Evolutionary conservation across 1,139 yeast species (phyloP), one percentile per base, ranked within the genome.

Genomic region (Candida buenavistaensis): DNA sequence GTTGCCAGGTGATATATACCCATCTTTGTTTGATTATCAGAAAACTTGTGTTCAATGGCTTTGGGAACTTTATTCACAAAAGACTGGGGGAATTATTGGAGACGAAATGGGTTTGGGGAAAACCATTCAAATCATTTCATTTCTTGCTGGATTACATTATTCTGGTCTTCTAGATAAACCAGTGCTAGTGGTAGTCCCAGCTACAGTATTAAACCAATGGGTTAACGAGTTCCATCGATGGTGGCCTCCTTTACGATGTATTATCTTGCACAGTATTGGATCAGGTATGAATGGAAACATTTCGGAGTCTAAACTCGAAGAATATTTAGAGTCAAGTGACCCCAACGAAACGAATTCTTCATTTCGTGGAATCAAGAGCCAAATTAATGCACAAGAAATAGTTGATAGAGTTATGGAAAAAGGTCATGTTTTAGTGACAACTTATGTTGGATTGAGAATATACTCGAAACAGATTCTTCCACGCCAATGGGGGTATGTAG

Each of bases 31-130:
- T 55, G 95, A 88, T 47, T 94, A 92, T 54, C 98, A 92, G 50
- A 86, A 87, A 50, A 92, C 98, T 0, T 89, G 97, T 43, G 92
- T 84, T 1, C 92, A 77, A 45, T 78, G 82, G 82, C 60, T 78
- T 14, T 75, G 80, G 88, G 99, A 92, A 51, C 67, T 92, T 13
- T 83, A 87, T 50, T 72, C 80, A 13, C 97, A 90, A 52, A 80
- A 79, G 36, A 82, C 92, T 2, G 98, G 98, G 1, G 98, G 98
- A 0, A 92, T 92, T 8, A 75, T 92, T 31, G 97, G 97, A 21
- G 98, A 92, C 59, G 98, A 92, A 57, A 92, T 92, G 98, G 98
- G 98, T 0, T 62, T 92, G 11, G 98, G 98, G 2, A 92, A 92
- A 53, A 92, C 98, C 0, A 84, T 92, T 37, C 98, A 92, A 55